These are phyloP conservation scores for Saprolegnia diclina DNA, from an alignment of 352 stramenopile genomes.

Conservation along the genomic window DNA sequence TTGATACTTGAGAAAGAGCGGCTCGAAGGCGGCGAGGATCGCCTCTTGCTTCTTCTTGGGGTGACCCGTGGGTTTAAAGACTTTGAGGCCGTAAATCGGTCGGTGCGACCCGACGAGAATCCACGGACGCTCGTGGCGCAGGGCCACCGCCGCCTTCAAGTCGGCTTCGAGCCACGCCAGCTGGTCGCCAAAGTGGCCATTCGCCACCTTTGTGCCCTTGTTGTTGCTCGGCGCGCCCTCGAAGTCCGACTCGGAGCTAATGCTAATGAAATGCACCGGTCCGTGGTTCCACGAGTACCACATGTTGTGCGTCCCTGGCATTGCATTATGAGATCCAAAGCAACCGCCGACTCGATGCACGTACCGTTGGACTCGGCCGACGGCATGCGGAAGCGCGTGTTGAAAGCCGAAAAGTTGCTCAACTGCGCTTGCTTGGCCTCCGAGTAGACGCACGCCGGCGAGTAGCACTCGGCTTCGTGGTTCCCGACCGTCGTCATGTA, in stretches of 20 bases:
- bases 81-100: conserved; percentile 49
- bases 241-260: conserved; percentile 80
- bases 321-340: too few relatives aligned
- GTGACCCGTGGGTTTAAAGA: conserved; percentile 27
- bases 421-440: conserved; percentile 44
- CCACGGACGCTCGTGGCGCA: conserved; percentile 52
- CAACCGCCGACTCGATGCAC: too few relatives aligned
- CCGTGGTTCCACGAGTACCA: conserved; percentile 87
- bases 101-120: conserved; percentile 70
- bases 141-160: conserved; percentile 45
- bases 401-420: conserved; percentile 80
- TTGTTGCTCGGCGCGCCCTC: conserved; percentile 37
- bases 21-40: conserved; percentile 69
- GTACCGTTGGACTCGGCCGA: conserved; percentile 46
- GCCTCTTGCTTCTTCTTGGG: conserved; percentile 34
- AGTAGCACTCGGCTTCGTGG: conserved; percentile 86
- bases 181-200: conserved; percentile 48
- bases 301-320: conserved; percentile 54
- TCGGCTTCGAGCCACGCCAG: conserved; percentile 49
- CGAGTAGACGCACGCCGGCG: conserved; percentile 48
- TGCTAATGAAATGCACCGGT: conserved; percentile 69
- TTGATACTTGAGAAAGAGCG: conserved; percentile 76
- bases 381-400: conserved; percentile 82
- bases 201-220: conserved; percentile 33
- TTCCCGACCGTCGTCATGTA: conserved; percentile 86